A percentile compares a stretch with the other conserved stretches of the same genome.
Conservation (phyloP, 2,329 filamentous ascomycete species). For the Aspergillus texensis region DNA sequence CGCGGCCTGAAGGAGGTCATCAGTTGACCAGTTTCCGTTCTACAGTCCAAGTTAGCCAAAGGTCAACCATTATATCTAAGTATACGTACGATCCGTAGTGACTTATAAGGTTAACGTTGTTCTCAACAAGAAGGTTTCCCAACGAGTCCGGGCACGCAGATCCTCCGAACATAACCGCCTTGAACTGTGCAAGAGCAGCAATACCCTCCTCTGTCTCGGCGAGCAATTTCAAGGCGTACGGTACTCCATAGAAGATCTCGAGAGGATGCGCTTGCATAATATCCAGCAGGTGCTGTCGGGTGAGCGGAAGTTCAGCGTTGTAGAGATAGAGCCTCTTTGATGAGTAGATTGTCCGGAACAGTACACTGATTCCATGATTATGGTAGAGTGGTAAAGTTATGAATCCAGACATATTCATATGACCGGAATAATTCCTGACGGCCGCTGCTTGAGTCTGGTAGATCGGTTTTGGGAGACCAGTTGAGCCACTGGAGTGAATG, state of each 20-base stretch:
- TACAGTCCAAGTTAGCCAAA: conserved; percentile 23
- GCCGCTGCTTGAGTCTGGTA: conserved; percentile 58
- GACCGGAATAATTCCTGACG: conserved; percentile 51
- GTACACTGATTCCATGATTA: conserved; percentile 59
- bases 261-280: conserved; percentile 48
- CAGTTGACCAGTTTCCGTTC: conserved; percentile 63
- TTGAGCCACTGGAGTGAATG: conserved; percentile 59
- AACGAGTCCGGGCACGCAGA: conserved; percentile 62
- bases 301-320: conserved; percentile 59
- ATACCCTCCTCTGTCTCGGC: conserved; percentile 61
- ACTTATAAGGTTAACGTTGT: conserved; percentile 58
- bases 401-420: conserved; percentile 53
- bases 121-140: conserved; percentile 55
- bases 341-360: conserved; percentile 57
- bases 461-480: conserved; percentile 66
- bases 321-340: conserved; percentile 56
- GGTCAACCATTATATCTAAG: background rate
- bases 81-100: conserved; percentile 59
- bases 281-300: conserved; percentile 50
- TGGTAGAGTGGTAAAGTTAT: conserved; percentile 63
- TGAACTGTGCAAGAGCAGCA: conserved; percentile 47
- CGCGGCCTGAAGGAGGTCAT: conserved; percentile 61
- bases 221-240: conserved; percentile 66
- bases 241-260: conserved; percentile 63
- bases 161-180: conserved; percentile 61